phyloP scores from a whole-genome alignment of 495 filamentous ascomycete species.

The Antarctomyces pellizariae region DNA sequence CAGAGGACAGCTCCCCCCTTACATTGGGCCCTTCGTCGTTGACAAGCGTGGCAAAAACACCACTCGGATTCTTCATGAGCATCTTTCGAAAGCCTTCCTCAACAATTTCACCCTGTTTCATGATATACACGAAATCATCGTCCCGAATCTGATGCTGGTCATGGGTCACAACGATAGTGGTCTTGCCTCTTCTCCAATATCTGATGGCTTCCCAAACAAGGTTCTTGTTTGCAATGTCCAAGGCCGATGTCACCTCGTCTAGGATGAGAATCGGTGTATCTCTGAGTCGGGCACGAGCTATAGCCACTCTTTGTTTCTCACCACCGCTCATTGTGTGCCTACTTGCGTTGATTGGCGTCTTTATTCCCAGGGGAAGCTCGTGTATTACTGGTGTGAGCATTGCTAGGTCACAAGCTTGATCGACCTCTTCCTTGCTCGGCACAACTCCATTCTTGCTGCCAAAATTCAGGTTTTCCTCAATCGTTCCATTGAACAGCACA shows the following conservation, averaged over 20 bases:
- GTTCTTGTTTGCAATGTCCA: conserved; percentile 46
- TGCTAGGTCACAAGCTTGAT: conserved; percentile 35
- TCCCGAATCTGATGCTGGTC: conserved; percentile 59
- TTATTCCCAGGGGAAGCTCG: conserved; percentile 44
- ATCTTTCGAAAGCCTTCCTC: conserved; percentile 35
- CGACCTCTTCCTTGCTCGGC: conserved; percentile 29
- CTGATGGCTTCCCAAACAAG: conserved; percentile 52
- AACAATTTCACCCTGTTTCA: conserved; percentile 46
- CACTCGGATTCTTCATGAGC: conserved; percentile 17
- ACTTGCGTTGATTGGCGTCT: conserved; percentile 48
- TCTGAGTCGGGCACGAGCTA: conserved; percentile 52
- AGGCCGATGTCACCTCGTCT: conserved; percentile 68
- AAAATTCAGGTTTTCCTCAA: conserved; percentile 62
- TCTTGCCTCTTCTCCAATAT: conserved; percentile 52
- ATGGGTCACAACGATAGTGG: conserved; percentile 82
- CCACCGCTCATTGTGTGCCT: conserved; percentile 64
- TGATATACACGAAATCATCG: conserved; percentile 57
- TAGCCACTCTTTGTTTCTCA: conserved; percentile 52
- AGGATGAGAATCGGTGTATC: conserved; percentile 69
- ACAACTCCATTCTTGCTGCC: conserved; percentile 27
- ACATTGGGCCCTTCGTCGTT: not conserved
- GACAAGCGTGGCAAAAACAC: conserved; percentile 6
- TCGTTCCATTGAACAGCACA: conserved; percentile 62
- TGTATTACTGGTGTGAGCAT: conserved; percentile 50
- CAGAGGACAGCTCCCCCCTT: not conserved